Percentiles rank a stretch among this genome's conserved stretches.
phyloP scores from a whole-genome alignment of 2,329 filamentous ascomycete genomes.

The Fusarium acutatum region DNA sequence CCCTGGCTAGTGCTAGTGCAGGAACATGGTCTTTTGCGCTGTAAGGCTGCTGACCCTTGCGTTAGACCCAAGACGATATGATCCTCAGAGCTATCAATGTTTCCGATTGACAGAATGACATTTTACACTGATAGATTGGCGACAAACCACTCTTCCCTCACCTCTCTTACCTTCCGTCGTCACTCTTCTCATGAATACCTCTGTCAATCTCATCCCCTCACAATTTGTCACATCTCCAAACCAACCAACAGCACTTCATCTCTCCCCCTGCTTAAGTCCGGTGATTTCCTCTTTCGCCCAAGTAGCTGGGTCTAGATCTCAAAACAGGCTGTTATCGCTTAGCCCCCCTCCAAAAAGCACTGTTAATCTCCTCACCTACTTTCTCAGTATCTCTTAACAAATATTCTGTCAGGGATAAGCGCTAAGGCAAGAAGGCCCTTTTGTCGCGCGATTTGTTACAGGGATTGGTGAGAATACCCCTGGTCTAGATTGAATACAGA shows the following conservation, averaged over 20 bases:
- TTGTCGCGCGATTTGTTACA: conserved; percentile 15
- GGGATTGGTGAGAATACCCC: background rate
- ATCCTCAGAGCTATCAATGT: background rate
- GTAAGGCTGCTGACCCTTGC: conserved; percentile 22
- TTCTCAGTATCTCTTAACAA: background rate
- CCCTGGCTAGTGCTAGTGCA: conserved; percentile 26
- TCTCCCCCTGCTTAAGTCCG: conserved; percentile 13
- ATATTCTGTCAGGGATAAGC: background rate
- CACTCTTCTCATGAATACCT: rapidly evolving
- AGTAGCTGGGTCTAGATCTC: conserved; percentile 20
- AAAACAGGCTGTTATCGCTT: background rate
- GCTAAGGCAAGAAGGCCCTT: conserved; percentile 16
- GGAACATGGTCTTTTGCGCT: background rate
- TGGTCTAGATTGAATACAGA: conserved; percentile 20
- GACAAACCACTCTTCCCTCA: too few species aligned
- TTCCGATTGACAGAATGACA: background rate
- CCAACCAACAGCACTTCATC: background rate
- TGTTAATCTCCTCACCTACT: background rate
- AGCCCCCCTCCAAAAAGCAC: rapidly evolving
- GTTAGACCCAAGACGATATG: background rate
- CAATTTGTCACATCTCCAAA: background rate
- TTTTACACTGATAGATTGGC: background rate
- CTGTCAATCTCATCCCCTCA: background rate
- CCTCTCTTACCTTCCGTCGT: rapidly evolving
- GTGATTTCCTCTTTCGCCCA: conserved; percentile 29